Evolutionary conservation across 768 basidiomycete species (phyloP), one percentile per base, ranked within the genome.

Genomic region (Rhizopogon salebrosus): DNA sequence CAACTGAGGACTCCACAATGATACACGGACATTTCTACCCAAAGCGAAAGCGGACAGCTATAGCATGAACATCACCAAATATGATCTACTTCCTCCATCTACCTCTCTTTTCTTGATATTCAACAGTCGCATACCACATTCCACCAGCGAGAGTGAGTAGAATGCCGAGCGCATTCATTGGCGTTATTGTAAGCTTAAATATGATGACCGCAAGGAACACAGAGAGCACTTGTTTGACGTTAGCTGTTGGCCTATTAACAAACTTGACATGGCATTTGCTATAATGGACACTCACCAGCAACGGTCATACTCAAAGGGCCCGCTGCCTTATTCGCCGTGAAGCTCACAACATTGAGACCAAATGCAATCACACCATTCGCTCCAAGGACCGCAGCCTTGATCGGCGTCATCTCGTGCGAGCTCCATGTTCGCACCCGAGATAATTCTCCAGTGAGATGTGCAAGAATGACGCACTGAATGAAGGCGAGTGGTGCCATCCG

Each of bases 401-500:
- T 59, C 24, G 57, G 56, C 9, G 64, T 67, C 66, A 72, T 56
- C 34, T 78, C 75, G 29, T 65, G 72, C 20, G 67, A 66, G 40
- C 74, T 74, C 63, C 74, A 83, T 43, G 63, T 65, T 24, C 75
- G 69, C 18, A 92, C 84, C 1, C 74, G 72, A 1, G 77, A 78
- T 10, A 95, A 73, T 72, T 99, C 97, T 4, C 95, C 95, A 4
- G 82, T 83, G 39, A 80, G 67, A 62, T 87, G 80, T 0, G 92
- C 93, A 35, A 92, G 81, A 4, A 86, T 59, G 10, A 89, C 74
- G 60, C 93, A 94, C 66, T 98, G 88, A 45, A 92, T 75, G 69
- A 94, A 91, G 1, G 95, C 95, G 37, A 98, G 76, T 0, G 94
- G 95, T 1, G 89, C 90, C 78, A 98, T 92, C 43, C 93, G 83